Evolutionary conservation across 352 stramenopile species (phyloP).

Genomic region (Phytophthora sojae): DNA sequence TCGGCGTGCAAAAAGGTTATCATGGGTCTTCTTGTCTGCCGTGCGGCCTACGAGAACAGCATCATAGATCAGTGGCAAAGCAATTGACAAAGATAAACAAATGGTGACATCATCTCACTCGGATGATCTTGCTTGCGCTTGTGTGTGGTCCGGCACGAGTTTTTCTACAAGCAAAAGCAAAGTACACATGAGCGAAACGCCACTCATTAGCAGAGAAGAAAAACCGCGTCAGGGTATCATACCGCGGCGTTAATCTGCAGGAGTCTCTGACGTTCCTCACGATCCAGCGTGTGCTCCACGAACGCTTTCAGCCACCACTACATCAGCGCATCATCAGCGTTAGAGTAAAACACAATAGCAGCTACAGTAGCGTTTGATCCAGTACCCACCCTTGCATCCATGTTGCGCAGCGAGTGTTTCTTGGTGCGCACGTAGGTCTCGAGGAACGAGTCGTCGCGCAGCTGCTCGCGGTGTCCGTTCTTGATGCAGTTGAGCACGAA

Average conservation of each 20-base stretch:
- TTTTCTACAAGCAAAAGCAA: constrained; percentile 32
- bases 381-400: constrained; percentile 69
- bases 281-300: constrained; percentile 77
- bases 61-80: constrained; percentile 6
- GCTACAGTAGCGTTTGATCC: background rate
- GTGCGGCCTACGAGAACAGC: constrained; percentile 48
- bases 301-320: constrained; percentile 83
- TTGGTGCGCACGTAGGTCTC: constrained; percentile 61
- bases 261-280: constrained; percentile 59
- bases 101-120: constrained; percentile 38
- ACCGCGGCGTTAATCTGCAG: constrained; percentile 55
- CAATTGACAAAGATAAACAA: background rate
- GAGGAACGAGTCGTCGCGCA: constrained; percentile 69
- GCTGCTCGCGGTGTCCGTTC: constrained; percentile 49
- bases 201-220: background rate
- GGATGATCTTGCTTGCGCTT: constrained; percentile 81
- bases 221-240: background rate
- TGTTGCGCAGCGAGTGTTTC: constrained; percentile 70
- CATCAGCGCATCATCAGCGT: constrained; percentile 6
- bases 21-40: constrained; percentile 78
- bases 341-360: constrained; percentile 6
- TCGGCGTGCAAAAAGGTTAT: constrained; percentile 77
- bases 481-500: constrained; percentile 59
- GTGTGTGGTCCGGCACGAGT: constrained; percentile 60
- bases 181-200: background rate